Evolutionary conservation across 163 green algal species (phyloP), one percentile per base, ranked within the genome.

Genomic region (Prototheca cutis): DNA sequence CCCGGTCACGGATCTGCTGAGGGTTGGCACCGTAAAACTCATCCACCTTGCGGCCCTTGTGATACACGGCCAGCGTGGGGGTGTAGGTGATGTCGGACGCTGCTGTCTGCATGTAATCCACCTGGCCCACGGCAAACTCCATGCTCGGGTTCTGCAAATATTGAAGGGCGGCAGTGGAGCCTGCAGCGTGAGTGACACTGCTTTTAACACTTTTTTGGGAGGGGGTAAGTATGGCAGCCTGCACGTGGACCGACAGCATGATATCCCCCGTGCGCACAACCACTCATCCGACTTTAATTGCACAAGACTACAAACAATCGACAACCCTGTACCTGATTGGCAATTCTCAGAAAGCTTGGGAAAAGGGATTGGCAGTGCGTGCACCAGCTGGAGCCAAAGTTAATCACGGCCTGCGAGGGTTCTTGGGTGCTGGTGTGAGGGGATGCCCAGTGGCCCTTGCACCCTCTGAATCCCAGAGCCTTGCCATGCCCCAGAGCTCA

Each of bases 91-190:
- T 71, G 48, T 73, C 72, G 42, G 75, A 4, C 1, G 69, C 54
- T 6, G 61, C 63, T 3, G 78, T 58, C 23, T 78, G 60, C 66
- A 90, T 78, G 23, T 73, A 79, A 59, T 90, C 83, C 40, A 76
- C 80, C 58, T 92, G 83, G 0, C 81, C 84, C 18, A 92, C 80
- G 0, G 80, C 83, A 65, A 87, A 92, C 42, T 72, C 74, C 19
- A 84, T 53, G 27, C 71, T 47, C 0, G 65, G 53, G 48, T 75
- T 81, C 71, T 84, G 32, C 4, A 4, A n/a, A n/a, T n/a, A n/a
- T n/a, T n/a, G n/a, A n/a, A n/a, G n/a, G n/a, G n/a, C n/a, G n/a
- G n/a, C n/a, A n/a, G n/a, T n/a, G n/a, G n/a, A n/a, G n/a, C n/a
- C n/a, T n/a, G n/a, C n/a, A n/a, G n/a, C n/a, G n/a, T n/a, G n/a